Evolutionary conservation across 495 filamentous ascomycete genomes (phyloP), one percentile per base, ranked within the genome.

Genomic region (Parachaetomium inaequale): DNA sequence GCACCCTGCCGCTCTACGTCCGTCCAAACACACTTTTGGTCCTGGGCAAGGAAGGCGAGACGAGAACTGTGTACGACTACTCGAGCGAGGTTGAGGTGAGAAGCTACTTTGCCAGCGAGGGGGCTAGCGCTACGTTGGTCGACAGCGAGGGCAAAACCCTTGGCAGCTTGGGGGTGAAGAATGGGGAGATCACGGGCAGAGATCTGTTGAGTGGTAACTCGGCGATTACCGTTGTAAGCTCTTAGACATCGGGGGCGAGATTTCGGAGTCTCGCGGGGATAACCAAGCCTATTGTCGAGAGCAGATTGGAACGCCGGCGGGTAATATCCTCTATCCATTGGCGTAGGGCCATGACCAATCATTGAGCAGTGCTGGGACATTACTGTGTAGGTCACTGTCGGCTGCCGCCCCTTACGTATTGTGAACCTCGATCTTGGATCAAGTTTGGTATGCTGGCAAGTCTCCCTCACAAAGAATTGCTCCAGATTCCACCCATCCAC

Each of bases 11-110:
- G 14, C 61, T 83, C 15, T 82, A 82, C 58, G 74, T 83, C 11
- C 68, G 79, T 12, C 78, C 79, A 62, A 77, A 78, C 32, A 80
- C 76, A 7, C 54, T 82, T 7, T 61, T 83, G 19, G 76, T 81
- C 10, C 66, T 82, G 10, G 80, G 79, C 0, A 80, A 79, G 38
- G 66, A 59, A 23, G 73, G 72, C 4, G 73, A 81, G 61, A 77
- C 66, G 52, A 68, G 79, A 46, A 77, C 78, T 0, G 80, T 82
- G 1, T 83, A 82, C 61, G 79, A 82, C 66, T 83, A 82, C 60
- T 49, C 64, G 7, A 55, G 66, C n/a, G 74, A 74, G 59, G 76
- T 79, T 11, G 77, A 82, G 43, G 68, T 82, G 7, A 62, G 69
- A 21, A 62, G 75, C 55, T 81, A 78, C 43, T 72, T 75, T 34